Conservation (phyloP, 2,329 filamentous ascomycete genomes). For the Penicillium sp. region DNA sequence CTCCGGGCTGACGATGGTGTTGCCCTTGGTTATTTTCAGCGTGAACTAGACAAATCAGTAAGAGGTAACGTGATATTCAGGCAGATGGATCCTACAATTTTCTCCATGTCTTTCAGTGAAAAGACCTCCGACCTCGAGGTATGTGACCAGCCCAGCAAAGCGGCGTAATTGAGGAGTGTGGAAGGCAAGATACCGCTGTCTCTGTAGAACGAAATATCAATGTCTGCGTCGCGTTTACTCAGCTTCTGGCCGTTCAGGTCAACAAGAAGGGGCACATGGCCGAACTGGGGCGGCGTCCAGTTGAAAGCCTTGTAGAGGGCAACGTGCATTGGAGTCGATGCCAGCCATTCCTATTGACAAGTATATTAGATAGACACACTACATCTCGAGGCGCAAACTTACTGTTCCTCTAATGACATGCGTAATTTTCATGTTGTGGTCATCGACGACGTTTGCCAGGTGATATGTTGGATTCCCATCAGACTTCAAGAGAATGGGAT, state of each 20-base stretch:
- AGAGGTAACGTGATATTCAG: neutral
- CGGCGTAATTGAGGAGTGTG: constrained; percentile 73
- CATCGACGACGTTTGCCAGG: constrained; percentile 94
- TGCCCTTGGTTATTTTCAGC: constrained; percentile 85
- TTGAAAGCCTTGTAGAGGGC: constrained; percentile 72
- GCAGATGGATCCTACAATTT: constrained; percentile 52
- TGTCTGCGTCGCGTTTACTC: constrained; percentile 76
- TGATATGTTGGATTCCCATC: constrained; percentile 96
- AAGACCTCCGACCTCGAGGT: constrained; percentile 65
- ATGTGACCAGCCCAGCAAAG: constrained; percentile 80
- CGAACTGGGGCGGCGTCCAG: constrained; percentile 70
- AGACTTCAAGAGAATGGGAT: constrained; percentile 85
- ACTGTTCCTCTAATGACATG: constrained; percentile 88
- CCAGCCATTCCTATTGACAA: constrained; percentile 75
- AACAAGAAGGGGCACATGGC: constrained; percentile 73
- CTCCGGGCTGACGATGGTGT: constrained; percentile 73
- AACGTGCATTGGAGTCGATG: constrained; percentile 79
- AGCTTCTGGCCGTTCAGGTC: constrained; percentile 68
- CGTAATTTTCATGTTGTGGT: constrained; percentile 91
- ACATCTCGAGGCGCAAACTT: constrained; percentile 26
- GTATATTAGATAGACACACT: constrained; percentile 5
- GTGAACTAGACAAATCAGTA: constrained; percentile 57
- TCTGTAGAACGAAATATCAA: constrained; percentile 57
- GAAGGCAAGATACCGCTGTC: constrained; percentile 60
- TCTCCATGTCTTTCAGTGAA: constrained; percentile 64